A percentile compares a stretch with the other conserved stretches of the same genome.
phyloP scores from a whole-genome alignment of 2,329 filamentous ascomycete genomes.

The Nemania serpens region DNA sequence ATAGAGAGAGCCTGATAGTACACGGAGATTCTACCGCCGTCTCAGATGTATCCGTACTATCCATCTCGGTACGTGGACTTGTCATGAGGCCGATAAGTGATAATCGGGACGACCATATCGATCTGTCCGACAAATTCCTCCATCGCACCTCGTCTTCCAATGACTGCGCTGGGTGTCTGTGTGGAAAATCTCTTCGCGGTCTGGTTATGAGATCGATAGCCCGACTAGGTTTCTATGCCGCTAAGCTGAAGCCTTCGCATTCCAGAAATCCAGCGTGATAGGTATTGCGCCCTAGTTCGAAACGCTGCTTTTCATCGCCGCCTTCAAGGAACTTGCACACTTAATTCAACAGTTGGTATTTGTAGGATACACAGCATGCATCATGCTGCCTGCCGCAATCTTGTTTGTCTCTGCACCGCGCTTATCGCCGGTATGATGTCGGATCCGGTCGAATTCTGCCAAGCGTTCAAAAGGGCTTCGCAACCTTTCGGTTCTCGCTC shows the following conservation, averaged over 20 bases:
- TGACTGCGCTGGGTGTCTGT: not conserved
- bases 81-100: not conserved
- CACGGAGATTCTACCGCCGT: not conserved
- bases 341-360: no score
- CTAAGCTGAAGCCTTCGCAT: not conserved
- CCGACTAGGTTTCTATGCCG: not conserved
- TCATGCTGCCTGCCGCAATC: no score
- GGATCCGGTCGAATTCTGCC: constrained; percentile 8
- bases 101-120: not conserved
- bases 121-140: not conserved
- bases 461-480: constrained; percentile 76
- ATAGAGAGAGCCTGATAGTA: not conserved
- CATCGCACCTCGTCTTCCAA: not conserved
- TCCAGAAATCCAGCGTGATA: not conserved
- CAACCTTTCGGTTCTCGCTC: constrained; percentile 86
- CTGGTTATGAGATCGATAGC: not conserved
- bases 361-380: no score
- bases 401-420: no score
- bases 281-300: no score
- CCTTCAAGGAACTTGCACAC: no score
- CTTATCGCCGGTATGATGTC: not conserved
- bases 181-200: not conserved
- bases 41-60: not conserved
- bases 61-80: not conserved
- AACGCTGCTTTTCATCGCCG: no score